A percentile compares a stretch with the other conserved stretches of the same genome.
Evolutionary conservation across 2,329 filamentous ascomycete genomes (phyloP).

Genomic region (Colletotrichum sp.): DNA sequence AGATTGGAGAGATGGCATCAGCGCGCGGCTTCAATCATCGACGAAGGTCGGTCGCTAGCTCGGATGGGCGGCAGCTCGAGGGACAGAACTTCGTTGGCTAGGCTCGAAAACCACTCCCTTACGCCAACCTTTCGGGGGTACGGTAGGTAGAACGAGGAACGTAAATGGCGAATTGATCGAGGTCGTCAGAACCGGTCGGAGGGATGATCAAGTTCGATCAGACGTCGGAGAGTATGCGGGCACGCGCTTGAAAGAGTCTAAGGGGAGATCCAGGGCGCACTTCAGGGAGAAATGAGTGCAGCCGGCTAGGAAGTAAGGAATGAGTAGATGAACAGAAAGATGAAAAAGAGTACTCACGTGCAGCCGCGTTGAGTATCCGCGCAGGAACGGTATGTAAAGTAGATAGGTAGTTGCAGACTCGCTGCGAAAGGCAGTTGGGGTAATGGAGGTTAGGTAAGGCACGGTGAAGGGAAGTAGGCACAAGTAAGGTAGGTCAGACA

Average conservation of each 20-base stretch:
- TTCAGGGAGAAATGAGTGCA: neutral
- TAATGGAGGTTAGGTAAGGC: neutral
- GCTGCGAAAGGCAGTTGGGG: neutral
- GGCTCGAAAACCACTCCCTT: neutral
- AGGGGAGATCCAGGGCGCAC: neutral
- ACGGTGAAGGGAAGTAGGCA: neutral
- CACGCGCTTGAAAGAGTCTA: neutral
- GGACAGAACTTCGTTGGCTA: neutral
- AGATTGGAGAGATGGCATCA: conserved; percentile 20
- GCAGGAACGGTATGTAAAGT: neutral
- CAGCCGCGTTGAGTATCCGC: neutral
- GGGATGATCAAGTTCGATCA: neutral
- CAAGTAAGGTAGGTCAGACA: neutral
- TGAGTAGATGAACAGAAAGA: neutral
- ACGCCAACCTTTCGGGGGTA: neutral
- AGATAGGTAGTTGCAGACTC: neutral
- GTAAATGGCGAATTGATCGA: neutral
- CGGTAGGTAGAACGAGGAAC: neutral
- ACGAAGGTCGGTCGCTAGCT: neutral
- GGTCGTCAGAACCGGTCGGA: neutral
- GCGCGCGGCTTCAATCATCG: conserved; percentile 15
- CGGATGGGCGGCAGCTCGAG: neutral
- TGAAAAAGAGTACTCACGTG: neutral
- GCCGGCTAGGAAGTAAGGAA: neutral
- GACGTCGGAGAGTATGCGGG: neutral